These are phyloP conservation scores for Phascolomyces articulosus DNA, from an alignment of 371 early-diverging fungal genomes.

Conservation along the genomic window DNA sequence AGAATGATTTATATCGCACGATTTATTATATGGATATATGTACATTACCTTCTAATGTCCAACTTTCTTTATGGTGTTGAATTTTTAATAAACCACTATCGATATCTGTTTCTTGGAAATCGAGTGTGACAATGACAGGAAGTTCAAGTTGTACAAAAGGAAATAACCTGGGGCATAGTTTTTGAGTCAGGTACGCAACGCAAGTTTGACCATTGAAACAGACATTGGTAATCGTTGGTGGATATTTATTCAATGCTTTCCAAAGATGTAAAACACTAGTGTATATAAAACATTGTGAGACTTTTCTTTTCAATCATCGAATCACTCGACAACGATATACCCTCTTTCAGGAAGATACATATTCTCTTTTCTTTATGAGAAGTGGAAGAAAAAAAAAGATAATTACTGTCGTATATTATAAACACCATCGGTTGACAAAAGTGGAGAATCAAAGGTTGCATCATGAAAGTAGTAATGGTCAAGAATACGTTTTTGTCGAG, in stretches of 20 bases:
- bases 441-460: conserved; percentile 24
- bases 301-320: too few species aligned
- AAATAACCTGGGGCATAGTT: conserved; percentile 21
- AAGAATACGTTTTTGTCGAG: conserved; percentile 18
- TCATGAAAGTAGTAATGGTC: conserved; percentile 25
- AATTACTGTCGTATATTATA: conserved; percentile 29
- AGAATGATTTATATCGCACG: neutral
- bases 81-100: conserved; percentile 28
- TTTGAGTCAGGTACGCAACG: conserved; percentile 24
- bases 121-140: conserved; percentile 22
- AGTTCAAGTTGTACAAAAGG: conserved; percentile 23
- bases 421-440: conserved; percentile 13
- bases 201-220: conserved; percentile 25
- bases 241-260: conserved; percentile 23
- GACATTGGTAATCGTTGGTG: conserved; percentile 20
- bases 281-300: too few species aligned
- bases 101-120: conserved; percentile 23
- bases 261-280: conserved; percentile 24
- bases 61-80: conserved; percentile 20
- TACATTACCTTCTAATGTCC: conserved; percentile 28
- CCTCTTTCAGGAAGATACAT: too few species aligned
- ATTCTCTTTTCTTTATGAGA: neutral
- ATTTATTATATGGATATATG: too few species aligned
- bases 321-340: too few species aligned
- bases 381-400: neutral